Percentiles rank a stretch among this genome's conserved stretches.
These are phyloP conservation scores for Isatis lusitanica DNA, from an alignment of 441 rosid genomes.

Conservation along the genomic window DNA sequence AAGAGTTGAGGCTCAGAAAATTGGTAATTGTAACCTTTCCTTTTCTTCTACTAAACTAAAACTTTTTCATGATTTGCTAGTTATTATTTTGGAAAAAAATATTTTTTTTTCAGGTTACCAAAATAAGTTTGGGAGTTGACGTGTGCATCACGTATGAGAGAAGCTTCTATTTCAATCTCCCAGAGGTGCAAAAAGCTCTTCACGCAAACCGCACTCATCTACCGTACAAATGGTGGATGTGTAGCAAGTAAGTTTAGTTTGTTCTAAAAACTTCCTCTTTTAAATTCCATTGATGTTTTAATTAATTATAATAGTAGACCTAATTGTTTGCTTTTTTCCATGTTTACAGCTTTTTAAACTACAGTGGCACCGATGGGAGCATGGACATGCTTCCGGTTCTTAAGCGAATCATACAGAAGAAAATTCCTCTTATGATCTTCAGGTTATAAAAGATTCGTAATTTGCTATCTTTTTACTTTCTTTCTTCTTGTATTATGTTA, in stretches of 20 bases:
- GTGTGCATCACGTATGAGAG: constrained; percentile 77
- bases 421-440: constrained; percentile 76
- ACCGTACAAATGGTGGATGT: constrained; percentile 72
- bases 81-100: neutral
- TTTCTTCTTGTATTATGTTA: neutral
- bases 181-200: constrained; percentile 82
- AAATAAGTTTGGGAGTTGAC: constrained; percentile 73
- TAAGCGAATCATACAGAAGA: constrained; percentile 56
- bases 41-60: neutral
- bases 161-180: constrained; percentile 72
- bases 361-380: constrained; percentile 44
- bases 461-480: too few relatives aligned
- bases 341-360: constrained; percentile 50
- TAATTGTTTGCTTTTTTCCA: neutral
- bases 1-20: constrained; percentile 70
- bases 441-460: constrained; percentile 41
- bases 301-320: too few relatives aligned
- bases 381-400: constrained; percentile 74
- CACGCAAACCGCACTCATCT: constrained; percentile 74
- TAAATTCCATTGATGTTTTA: too few relatives aligned
- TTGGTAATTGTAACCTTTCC: constrained; percentile 34
- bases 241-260: constrained; percentile 48
- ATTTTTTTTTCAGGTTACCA: constrained; percentile 39
- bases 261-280: too few relatives aligned
- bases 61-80: neutral